Base-by-base conservation (phyloP, 1,284 basidiomycete species). In the Ceratobasidium papillatum region DNA sequence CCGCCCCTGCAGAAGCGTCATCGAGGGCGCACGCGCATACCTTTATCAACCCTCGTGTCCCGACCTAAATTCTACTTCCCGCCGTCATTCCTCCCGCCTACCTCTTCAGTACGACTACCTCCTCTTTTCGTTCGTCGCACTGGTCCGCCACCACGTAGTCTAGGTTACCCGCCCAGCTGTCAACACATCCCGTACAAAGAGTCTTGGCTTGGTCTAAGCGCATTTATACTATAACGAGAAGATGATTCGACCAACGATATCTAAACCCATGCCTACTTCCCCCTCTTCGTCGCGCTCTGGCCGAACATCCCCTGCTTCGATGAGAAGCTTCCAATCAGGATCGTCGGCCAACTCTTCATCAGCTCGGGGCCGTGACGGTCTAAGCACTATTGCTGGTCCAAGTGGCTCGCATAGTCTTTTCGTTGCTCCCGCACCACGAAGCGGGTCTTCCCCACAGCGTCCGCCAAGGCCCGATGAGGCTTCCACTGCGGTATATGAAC, bases 391-490 rank as follows among this genome's bases (percentile, higher is more conserved):
- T n/a, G 62, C 45, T 32, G 63, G 63, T 34, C 63, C 63, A 52
- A 65, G 63, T 51, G 63, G 63, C 43, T 65, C 45, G 25, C 14
- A 5, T 30, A 9, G 12, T 25, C 5, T 41, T 27, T 63, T 38
- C 41, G 41, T 41, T 17, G 14, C 25, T 11, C 51, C 36, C 5
- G 7, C 36, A 47, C 61, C 30, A 36, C 63, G 45, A 32, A 51
- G 3, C 5, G 30, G 52, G 4, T 11, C 66, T 14, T 71, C 56
- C 12, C 56, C 56, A 52, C 38, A 34, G 56, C 66, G 66, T 45
- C 66, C 66, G n/a, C 38, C 52, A 32, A 58, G 54, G 54, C 54
- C 66, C 66, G 66, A 71, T 49, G 51, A 41, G n/a, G 52, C 52
- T 30, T 22, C 19, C 5, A 11, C 49, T 3, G 32, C 36, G n/a